Conservation (phyloP, 108 stramenopile species). For the Nitzschia inconspicua region DNA sequence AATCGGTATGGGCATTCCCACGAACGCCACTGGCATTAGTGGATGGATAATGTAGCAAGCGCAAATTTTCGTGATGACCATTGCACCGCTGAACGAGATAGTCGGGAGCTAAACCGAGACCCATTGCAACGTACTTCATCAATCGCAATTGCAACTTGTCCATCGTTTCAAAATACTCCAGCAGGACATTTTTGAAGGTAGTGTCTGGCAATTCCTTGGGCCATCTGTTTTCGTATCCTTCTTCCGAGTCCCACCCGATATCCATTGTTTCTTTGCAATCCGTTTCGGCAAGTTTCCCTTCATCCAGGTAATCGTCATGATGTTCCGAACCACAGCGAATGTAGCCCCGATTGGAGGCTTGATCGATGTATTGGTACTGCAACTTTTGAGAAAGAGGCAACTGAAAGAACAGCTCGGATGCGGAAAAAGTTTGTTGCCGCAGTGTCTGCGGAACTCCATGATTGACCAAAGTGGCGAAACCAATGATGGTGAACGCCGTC, state of each 20-base stretch:
- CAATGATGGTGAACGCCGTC: constrained; percentile 15
- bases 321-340: constrained; percentile 45
- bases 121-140: constrained; percentile 22
- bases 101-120: constrained; percentile 13
- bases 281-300: constrained; percentile 9
- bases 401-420: constrained; percentile 42
- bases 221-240: constrained; percentile 20
- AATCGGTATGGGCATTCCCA: constrained; percentile 45
- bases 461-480: constrained; percentile 17
- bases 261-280: constrained; percentile 36
- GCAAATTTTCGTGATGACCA: constrained; percentile 23
- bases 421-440: constrained; percentile 9
- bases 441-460: constrained; percentile 15
- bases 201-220: constrained; percentile 16
- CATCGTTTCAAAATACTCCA: constrained; percentile 46
- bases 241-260: constrained; percentile 12
- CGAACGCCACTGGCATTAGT: constrained; percentile 12
- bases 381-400: constrained; percentile 35
- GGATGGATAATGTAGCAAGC: constrained; percentile 27
- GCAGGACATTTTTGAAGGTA: constrained; percentile 28
- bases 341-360: constrained; percentile 55
- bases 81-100: constrained; percentile 26
- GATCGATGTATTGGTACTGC: constrained; percentile 41
- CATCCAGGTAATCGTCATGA: constrained; percentile 14
- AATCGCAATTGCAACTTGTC: constrained; percentile 20